Evolutionary conservation across 177 flowering plant genomes (phyloP).

Genomic region (Telopea speciosissima): DNA sequence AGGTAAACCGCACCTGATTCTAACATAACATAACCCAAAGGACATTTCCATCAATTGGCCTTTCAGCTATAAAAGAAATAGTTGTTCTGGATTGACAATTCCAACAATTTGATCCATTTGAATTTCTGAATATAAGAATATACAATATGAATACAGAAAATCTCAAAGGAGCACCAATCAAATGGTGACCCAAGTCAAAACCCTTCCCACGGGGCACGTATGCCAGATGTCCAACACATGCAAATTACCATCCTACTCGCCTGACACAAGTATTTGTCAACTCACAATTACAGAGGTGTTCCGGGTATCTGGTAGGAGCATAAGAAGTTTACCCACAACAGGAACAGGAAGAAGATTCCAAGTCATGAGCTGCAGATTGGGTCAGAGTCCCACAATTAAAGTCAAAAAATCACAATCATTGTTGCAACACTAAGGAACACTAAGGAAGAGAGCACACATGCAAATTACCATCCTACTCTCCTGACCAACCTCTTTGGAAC

Average conservation of each 20-base stretch:
- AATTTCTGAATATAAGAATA: not conserved
- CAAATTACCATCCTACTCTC: too few species aligned
- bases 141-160: not conserved
- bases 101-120: not conserved
- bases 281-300: not conserved
- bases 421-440: not conserved
- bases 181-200: not conserved
- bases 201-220: not conserved
- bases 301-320: not conserved
- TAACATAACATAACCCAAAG: not conserved
- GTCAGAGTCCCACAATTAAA: not conserved
- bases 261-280: not conserved
- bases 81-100: not conserved
- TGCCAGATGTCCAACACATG: not conserved
- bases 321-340: not conserved
- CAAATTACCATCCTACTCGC: not conserved
- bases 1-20: not conserved
- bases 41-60: not conserved
- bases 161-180: not conserved
- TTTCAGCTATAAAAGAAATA: not conserved
- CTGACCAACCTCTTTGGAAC: too few species aligned
- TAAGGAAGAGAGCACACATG: too few species aligned
- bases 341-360: not conserved
- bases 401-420: not conserved
- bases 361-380: too few species aligned